A percentile compares a stretch with the other conserved stretches of the same genome.
These are phyloP conservation scores for Emmonsiellopsis sp. DNA, from an alignment of 2,329 filamentous ascomycete species.

Conservation along the genomic window DNA sequence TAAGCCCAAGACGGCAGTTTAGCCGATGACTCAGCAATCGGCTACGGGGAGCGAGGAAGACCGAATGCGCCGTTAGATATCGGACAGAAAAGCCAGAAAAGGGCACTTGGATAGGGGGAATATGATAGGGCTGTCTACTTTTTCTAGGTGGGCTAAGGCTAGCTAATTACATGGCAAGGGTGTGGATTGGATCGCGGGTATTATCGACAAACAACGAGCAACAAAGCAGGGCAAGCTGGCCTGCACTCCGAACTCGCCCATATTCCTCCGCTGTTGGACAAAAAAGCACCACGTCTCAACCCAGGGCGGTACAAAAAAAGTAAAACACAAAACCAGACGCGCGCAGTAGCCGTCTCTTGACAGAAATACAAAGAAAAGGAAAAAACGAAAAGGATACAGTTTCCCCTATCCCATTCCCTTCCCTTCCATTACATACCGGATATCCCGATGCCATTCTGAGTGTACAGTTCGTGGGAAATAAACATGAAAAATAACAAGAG, in stretches of 20 bases:
- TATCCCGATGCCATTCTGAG: slow-evolving; percentile 8
- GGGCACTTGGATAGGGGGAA: background rate
- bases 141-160: slow-evolving; percentile 4
- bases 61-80: background rate
- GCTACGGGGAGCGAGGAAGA: no score
- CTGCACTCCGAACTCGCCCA: slow-evolving; percentile 30
- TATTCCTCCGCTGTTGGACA: background rate
- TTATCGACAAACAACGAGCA: background rate
- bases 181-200: slow-evolving; percentile 1
- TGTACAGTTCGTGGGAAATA: slow-evolving; percentile 5
- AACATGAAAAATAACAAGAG: slow-evolving; percentile 3
- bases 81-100: background rate
- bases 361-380: slow-evolving; percentile 1
- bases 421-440: background rate
- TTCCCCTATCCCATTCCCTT: background rate
- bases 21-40: background rate
- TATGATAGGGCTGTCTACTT: slow-evolving; percentile 4
- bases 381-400: slow-evolving; percentile 1
- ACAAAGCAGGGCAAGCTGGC: slow-evolving; percentile 19
- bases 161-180: slow-evolving; percentile 8
- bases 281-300: background rate
- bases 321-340: background rate
- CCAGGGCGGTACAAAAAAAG: background rate
- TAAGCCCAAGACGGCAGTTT: background rate
- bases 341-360: background rate